A percentile compares a stretch with the other conserved stretches of the same genome.
These are phyloP conservation scores for Aquilaria malaccensis DNA, from an alignment of 345 rosid species.

Conservation along the genomic window DNA sequence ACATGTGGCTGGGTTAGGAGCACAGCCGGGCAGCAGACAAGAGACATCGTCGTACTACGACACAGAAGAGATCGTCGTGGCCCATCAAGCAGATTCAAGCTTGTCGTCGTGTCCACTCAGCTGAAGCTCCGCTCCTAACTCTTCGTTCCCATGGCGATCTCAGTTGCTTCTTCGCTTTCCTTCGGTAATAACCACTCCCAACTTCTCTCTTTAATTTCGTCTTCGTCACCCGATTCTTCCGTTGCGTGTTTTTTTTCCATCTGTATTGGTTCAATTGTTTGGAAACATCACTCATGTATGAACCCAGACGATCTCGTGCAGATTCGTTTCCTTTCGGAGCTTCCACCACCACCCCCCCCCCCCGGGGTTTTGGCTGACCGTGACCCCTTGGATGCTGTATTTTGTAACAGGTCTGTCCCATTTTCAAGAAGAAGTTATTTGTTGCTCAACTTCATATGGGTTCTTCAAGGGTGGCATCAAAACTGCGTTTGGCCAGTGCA, in stretches of 20 bases:
- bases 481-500: constrained; percentile 41
- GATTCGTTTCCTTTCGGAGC: not conserved
- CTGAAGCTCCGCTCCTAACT: constrained; percentile 5
- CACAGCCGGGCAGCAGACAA: no score
- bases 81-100: not conserved
- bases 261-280: not conserved
- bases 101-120: not conserved
- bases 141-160: constrained; percentile 57
- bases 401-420: constrained; percentile 45
- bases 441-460: constrained; percentile 53
- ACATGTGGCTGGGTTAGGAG: no score
- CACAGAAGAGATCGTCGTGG: not conserved
- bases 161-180: constrained; percentile 56
- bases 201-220: not conserved
- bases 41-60: no score
- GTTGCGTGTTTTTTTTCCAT: constrained; percentile 4
- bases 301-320: not conserved
- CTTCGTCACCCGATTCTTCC: not conserved
- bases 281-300: not conserved
- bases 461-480: constrained; percentile 33
- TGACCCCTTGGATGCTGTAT: not conserved
- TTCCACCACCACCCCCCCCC: no score
- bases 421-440: constrained; percentile 48
- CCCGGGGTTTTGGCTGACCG: no score
- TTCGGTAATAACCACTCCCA: constrained; percentile 33